These are phyloP conservation scores for Nicotiana sylvestris DNA, from an alignment of 257 asterid genomes.

Conservation along the genomic window DNA sequence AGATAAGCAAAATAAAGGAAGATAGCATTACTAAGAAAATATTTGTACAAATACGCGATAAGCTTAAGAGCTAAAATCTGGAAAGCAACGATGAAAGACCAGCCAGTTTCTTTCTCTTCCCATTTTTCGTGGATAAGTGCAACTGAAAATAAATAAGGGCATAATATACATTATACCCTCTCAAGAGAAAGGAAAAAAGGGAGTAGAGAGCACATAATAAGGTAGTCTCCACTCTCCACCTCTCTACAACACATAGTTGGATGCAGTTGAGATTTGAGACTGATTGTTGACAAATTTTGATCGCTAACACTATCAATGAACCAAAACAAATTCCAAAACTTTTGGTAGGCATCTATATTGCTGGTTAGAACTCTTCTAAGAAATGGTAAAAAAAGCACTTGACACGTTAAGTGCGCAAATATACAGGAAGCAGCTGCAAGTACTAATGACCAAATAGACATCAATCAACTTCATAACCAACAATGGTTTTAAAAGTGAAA, in stretches of 20 bases:
- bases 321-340: background rate
- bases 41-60: background rate
- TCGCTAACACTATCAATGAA: background rate
- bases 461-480: background rate
- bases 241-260: background rate
- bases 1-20: constrained; percentile 12
- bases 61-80: constrained; percentile 4
- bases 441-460: background rate
- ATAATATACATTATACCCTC: background rate
- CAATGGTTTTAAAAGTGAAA: background rate
- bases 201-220: background rate
- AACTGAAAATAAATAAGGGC: background rate
- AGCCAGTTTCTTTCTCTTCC: background rate
- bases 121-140: background rate
- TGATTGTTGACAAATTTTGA: constrained; percentile 1
- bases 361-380: background rate
- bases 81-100: background rate
- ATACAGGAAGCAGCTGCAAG: background rate
- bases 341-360: background rate
- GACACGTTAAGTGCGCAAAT: background rate
- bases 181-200: background rate
- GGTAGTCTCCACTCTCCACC: background rate
- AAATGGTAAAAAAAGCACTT: background rate
- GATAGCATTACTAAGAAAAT: background rate
- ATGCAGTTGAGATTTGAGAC: background rate